Evolutionary conservation across 2,329 filamentous ascomycete species (phyloP), one percentile per base, ranked within the genome.

Genomic region (Triangularia setosa): DNA sequence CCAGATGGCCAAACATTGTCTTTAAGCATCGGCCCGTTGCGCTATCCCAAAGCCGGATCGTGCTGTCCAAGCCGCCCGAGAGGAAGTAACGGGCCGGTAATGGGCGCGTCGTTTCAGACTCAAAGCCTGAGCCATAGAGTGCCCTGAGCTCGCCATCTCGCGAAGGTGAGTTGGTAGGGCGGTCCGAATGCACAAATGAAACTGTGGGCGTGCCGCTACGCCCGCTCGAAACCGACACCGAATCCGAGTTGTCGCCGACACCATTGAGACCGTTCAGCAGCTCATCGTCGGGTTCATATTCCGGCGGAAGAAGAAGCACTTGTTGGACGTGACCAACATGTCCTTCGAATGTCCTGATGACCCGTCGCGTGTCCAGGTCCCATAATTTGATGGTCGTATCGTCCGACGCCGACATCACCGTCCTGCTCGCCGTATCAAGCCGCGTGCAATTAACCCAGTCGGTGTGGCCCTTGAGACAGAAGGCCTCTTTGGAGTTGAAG

Each of bases 401-500:
- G 74, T 99, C 95, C 0, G 93, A 97, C 1, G 93, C 93, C 0
- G 94, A 97, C 73, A 98, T 90, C 3, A 98, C 84, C 0, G 93
- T 97, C 14, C 92, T 88, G 9, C 92, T 96, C 1, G 84, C 79
- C 0, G 88, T 84, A 75, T 99, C 93, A 40, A 99, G 86, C 69
- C 90, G 90, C 30, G 98, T 94, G n/a, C 91, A 89, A 77, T 99
- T 99, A 72, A 99, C 93, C 91, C 94, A 98, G 75, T 98, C 93
- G 0, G 83, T 87, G 75, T 99, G 95, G 8, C 93, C 94, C 24
- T 89, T 87, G 12, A 99, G 82, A 60, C 87, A 84, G 70, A 90
- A 96, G 0, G 89, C 90, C 61, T 91, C 88, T 74, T 92, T 92
- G 64, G 90, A 91, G 71, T 90, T 86, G 72, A 96, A 95, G 75